These are phyloP conservation scores for Phytophthora parvispora DNA, from an alignment of 352 stramenopile species.

Conservation along the genomic window DNA sequence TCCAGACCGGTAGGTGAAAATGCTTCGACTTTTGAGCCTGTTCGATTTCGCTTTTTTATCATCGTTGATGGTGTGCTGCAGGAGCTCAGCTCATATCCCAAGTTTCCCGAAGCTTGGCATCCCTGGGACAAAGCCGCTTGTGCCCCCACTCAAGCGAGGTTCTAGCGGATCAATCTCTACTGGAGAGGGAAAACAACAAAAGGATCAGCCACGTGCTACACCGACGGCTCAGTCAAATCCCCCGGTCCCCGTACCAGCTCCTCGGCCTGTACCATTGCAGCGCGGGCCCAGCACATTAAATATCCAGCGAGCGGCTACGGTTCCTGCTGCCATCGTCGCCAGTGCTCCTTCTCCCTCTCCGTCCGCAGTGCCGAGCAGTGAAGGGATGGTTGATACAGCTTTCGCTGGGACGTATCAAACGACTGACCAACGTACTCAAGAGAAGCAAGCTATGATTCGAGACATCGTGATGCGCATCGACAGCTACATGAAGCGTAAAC, in stretches of 20 bases:
- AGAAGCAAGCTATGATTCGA: slow-evolving; percentile 78
- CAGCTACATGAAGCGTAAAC: slow-evolving; percentile 88
- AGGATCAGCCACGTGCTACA: slow-evolving; percentile 10
- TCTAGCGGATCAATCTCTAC: slow-evolving; percentile 18
- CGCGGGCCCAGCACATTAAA: slow-evolving; percentile 17
- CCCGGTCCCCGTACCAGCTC: not conserved
- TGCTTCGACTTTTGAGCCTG: not conserved
- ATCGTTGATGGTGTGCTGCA: slow-evolving; percentile 2
- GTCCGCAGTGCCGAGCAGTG: slow-evolving; percentile 3
- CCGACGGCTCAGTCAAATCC: not conserved
- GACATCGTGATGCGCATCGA: slow-evolving; percentile 87
- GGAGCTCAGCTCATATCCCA: slow-evolving; percentile 25
- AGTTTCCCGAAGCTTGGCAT: slow-evolving; percentile 71
- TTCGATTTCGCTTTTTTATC: not conserved
- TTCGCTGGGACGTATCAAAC: slow-evolving; percentile 74
- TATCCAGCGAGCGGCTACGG: slow-evolving; percentile 2
- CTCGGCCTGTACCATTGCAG: slow-evolving; percentile 18
- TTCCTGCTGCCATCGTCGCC: not conserved
- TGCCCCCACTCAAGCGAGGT: slow-evolving; percentile 39
- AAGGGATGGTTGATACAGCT: slow-evolving; percentile 38
- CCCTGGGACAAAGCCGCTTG: slow-evolving; percentile 49
- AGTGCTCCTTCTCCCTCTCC: slow-evolving; percentile 13
- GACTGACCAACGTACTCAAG: slow-evolving; percentile 69
- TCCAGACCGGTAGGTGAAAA: slow-evolving; percentile 4
- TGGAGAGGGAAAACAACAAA: slow-evolving; percentile 15